Conservation (phyloP, 495 filamentous ascomycete species). For the Penicillium soppii region DNA sequence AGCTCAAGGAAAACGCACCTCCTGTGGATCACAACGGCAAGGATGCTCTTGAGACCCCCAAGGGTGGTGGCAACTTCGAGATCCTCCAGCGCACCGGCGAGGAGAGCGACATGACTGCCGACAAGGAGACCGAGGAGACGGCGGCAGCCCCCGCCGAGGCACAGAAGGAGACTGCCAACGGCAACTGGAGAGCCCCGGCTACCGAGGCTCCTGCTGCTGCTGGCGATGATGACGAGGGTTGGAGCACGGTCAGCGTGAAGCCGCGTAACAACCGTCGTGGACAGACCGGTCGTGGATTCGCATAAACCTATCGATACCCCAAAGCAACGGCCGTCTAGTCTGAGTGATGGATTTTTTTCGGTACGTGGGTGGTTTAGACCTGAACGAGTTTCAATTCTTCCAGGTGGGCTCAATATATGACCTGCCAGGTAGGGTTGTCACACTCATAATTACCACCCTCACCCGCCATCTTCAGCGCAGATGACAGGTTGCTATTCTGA, state of each 20-base stretch:
- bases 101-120: slow-evolving; percentile 39
- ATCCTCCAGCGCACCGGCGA: slow-evolving; percentile 52
- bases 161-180: slow-evolving; percentile 39
- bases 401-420: too few species aligned
- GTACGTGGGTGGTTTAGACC: slow-evolving; percentile 3
- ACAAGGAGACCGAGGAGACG: slow-evolving; percentile 34
- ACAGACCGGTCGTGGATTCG: slow-evolving; percentile 47
- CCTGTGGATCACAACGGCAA: slow-evolving; percentile 47
- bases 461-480: slow-evolving; percentile 7
- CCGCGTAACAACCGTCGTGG: slow-evolving; percentile 53
- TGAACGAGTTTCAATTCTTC: slow-evolving; percentile 4
- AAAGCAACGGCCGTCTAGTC: slow-evolving; percentile 25
- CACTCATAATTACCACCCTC: slow-evolving; percentile 16
- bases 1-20: slow-evolving; percentile 54
- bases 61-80: slow-evolving; percentile 50
- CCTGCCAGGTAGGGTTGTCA: slow-evolving; percentile 4
- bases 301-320: slow-evolving; percentile 48
- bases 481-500: slow-evolving; percentile 21
- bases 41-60: slow-evolving; percentile 42
- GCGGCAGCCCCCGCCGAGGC: slow-evolving; percentile 30
- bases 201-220: slow-evolving; percentile 37
- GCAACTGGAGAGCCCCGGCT: slow-evolving; percentile 37
- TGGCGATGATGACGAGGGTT: slow-evolving; percentile 64
- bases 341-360: slow-evolving; percentile 12
- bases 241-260: slow-evolving; percentile 69